A percentile compares a stretch with the other conserved stretches of the same genome.
These are phyloP conservation scores for Bimuria novae-zelandiae DNA, from an alignment of 2,329 filamentous ascomycete species.

Conservation along the genomic window DNA sequence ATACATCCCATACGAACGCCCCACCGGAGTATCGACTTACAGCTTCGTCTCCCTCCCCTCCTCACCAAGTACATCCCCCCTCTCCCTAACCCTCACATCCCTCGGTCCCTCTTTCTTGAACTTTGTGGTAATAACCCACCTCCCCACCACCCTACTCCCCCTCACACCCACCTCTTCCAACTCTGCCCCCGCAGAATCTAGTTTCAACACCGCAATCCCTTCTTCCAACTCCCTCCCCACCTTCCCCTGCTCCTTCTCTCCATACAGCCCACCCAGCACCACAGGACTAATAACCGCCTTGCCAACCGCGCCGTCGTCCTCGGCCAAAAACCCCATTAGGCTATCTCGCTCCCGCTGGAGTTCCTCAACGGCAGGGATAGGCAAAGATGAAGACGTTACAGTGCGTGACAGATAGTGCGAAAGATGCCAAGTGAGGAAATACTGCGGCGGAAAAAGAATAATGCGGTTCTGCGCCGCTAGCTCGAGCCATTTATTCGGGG, in stretches of 20 bases:
- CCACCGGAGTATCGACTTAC: too few species aligned
- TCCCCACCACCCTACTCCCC: constrained; percentile 56
- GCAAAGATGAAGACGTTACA: constrained; percentile 24
- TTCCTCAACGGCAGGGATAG: constrained; percentile 37
- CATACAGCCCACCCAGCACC: constrained; percentile 47
- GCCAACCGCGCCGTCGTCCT: constrained; percentile 47
- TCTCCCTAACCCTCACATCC: constrained; percentile 57
- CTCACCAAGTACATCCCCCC: constrained; percentile 47
- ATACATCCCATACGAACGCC: too few species aligned
- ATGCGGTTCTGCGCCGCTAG: constrained; percentile 68
- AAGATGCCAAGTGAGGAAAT: constrained; percentile 70
- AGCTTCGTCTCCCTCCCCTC: background rate
- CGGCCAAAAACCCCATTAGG: constrained; percentile 52
- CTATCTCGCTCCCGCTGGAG: constrained; percentile 46
- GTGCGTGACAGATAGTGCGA: constrained; percentile 56
- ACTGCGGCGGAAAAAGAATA: constrained; percentile 89
- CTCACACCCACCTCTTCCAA: constrained; percentile 54
- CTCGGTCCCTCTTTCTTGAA: constrained; percentile 62
- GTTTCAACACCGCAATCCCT: constrained; percentile 56
- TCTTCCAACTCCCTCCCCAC: constrained; percentile 47
- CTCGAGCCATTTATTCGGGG: constrained; percentile 70
- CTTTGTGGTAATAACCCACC: constrained; percentile 61
- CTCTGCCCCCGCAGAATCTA: constrained; percentile 62
- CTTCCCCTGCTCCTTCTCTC: constrained; percentile 32
- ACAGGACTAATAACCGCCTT: constrained; percentile 50